phyloP scores from a whole-genome alignment of 163 green algal genomes.

The Scenedesmus sp. region DNA sequence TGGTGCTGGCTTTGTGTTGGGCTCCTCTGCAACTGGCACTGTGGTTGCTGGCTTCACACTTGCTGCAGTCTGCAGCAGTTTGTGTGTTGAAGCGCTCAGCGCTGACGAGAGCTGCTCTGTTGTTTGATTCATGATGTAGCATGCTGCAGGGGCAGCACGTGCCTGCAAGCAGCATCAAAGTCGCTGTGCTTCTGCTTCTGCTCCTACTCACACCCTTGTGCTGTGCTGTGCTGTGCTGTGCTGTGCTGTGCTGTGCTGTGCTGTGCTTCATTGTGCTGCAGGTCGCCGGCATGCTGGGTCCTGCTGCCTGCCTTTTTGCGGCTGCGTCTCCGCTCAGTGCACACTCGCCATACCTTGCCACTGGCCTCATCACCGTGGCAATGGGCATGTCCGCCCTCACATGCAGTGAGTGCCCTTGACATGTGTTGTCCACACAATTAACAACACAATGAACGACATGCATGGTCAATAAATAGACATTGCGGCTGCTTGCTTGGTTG shows the following conservation, averaged over 20 bases:
- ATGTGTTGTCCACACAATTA: background rate
- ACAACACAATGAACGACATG: no score
- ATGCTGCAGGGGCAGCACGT: no score
- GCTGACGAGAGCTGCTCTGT: background rate
- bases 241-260: background rate
- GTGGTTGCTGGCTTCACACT: background rate
- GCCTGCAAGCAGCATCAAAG: background rate
- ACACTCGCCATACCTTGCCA: conserved; percentile 59
- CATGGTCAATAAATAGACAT: background rate
- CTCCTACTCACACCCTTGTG: background rate
- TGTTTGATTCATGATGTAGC: no score
- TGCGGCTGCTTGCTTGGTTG: background rate
- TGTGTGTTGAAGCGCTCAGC: background rate
- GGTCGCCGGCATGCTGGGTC: conserved; percentile 81
- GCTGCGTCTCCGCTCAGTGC: conserved; percentile 71
- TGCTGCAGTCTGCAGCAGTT: no score
- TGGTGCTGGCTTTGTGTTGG: background rate
- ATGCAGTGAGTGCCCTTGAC: conserved; percentile 38
- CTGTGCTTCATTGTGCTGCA: conserved; percentile 40
- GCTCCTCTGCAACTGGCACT: no score
- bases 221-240: background rate
- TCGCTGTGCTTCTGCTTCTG: background rate
- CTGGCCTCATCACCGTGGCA: conserved; percentile 77
- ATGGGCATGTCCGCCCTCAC: conserved; percentile 83
- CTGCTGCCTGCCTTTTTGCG: conserved; percentile 76